Conservation (phyloP, 129 eudicot species). For the Sambucus nigra region DNA sequence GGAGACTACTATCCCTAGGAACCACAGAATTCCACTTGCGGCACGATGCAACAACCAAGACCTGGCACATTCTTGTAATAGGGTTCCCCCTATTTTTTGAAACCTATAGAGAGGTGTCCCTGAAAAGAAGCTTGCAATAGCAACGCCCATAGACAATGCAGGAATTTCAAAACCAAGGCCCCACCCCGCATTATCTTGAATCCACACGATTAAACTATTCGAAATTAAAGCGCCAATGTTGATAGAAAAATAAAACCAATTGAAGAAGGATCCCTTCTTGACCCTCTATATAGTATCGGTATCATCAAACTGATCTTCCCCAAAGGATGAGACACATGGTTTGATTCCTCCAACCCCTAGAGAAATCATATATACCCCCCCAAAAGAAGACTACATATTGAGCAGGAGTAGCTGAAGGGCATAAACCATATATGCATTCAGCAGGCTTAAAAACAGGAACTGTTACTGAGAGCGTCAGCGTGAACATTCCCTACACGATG, state of each 20-base stretch:
- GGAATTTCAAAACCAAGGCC: conserved; percentile 87
- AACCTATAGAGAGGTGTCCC: conserved; percentile 75
- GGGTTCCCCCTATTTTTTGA: conserved; percentile 92
- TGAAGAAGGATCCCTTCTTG: no score
- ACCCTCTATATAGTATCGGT: no score
- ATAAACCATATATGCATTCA: no score
- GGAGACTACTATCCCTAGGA: no score
- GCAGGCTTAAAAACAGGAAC: no score
- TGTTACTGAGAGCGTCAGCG: conserved; percentile 67
- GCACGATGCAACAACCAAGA: conserved; percentile 73
- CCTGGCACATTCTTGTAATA: conserved; percentile 75
- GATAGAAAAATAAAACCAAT: no score
- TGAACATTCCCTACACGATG: conserved; percentile 16
- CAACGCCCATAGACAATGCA: no score
- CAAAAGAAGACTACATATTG: conserved; percentile 52
- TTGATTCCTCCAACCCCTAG: no score
- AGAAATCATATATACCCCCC: conserved; percentile 69
- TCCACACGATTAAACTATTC: conserved; percentile 64
- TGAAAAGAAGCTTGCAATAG: conserved; percentile 58
- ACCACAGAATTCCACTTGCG: no score
- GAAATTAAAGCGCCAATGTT: conserved; percentile 66
- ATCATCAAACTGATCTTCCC: no score
- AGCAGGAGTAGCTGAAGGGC: no score
- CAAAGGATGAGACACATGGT: no score
- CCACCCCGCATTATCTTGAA: conserved; percentile 81